Base-by-base conservation (phyloP, 768 basidiomycete genomes). In the Amanita exitialis region DNA sequence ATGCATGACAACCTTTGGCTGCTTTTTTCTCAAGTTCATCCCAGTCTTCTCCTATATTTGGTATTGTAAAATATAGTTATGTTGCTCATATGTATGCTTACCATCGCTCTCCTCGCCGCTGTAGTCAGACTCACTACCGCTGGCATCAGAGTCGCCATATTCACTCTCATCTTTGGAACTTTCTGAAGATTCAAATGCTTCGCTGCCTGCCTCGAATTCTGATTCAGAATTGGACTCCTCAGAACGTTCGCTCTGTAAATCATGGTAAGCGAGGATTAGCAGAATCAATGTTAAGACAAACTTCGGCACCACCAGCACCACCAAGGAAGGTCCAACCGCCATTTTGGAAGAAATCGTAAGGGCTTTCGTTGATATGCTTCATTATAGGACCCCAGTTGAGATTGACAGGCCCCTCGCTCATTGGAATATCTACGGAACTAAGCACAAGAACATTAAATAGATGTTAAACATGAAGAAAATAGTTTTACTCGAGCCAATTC, bases 381-480 rank as follows among this genome's bases (percentile, higher is more conserved):
- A 99, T 97, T 64, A 99, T 96, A 3, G 88, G 89, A 4, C 85
- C 83, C 96, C 95, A 99, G 61, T 96, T 95, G 69, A 97, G 72
- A 66, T 98, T 98, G 71, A 99, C 91, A 6, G 91, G 90, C 4
- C 94, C 88, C 66, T 97, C 95, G 42, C 87, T 87, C 69, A 96
- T 78, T 6, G 96, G 86, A 52, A 99, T 94, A 62, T 99, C 96
- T 51, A 97, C 93, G 4, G 94, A 97, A 62, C 94, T 97, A 49
- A n/a, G 53, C 13, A 52, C 28, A 13, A 8, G 37, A 38, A 16
- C 12, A 27, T 28, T 49, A 20, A 21, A 55, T 18, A 23, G 15
- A 8, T 15, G 16, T 30, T 16, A 3, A 20, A 25, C 30, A 23
- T 45, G 49, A 47, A 42, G 21, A 5, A 7, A 28, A 44, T 3